Conservation (phyloP, 192 early-diverging fungal species). For the Podila epigama region DNA sequence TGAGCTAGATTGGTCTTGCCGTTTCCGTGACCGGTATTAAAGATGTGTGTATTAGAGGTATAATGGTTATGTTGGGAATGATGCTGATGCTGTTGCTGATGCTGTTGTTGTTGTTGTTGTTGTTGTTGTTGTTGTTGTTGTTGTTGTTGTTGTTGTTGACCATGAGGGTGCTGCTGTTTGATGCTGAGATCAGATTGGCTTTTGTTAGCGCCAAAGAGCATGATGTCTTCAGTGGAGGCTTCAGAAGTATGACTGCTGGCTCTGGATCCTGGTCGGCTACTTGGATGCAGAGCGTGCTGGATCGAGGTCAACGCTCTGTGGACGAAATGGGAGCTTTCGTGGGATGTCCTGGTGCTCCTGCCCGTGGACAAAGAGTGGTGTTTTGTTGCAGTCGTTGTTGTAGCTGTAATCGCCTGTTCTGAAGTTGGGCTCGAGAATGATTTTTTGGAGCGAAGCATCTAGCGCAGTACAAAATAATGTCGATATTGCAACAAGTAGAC, state of each 20-base stretch:
- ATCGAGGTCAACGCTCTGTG: slow-evolving; percentile 19
- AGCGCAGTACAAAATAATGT: no score
- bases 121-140: neutral
- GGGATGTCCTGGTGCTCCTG: neutral
- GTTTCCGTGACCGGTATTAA: neutral
- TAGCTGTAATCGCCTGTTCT: no score
- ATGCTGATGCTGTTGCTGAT: neutral
- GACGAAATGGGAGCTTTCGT: neutral
- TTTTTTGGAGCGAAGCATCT: no score
- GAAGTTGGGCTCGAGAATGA: no score
- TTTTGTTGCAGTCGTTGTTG: no score
- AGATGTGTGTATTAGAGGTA: neutral
- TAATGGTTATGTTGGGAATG: slow-evolving; percentile 4
- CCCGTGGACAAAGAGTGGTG: no score
- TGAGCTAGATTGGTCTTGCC: neutral
- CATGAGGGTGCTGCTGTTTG: slow-evolving; percentile 1
- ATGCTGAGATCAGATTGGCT: neutral
- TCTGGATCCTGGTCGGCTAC: slow-evolving; percentile 3
- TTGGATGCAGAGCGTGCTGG: slow-evolving; percentile 28
- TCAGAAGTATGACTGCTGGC: neutral
- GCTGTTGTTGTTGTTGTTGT: neutral
- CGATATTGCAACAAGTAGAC: no score
- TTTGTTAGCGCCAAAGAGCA: neutral
- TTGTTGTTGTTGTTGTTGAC: neutral
- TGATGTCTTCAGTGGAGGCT: neutral